Evolutionary conservation across 1,284 basidiomycete species (phyloP).

Genomic region (Earliella scabrosa): DNA sequence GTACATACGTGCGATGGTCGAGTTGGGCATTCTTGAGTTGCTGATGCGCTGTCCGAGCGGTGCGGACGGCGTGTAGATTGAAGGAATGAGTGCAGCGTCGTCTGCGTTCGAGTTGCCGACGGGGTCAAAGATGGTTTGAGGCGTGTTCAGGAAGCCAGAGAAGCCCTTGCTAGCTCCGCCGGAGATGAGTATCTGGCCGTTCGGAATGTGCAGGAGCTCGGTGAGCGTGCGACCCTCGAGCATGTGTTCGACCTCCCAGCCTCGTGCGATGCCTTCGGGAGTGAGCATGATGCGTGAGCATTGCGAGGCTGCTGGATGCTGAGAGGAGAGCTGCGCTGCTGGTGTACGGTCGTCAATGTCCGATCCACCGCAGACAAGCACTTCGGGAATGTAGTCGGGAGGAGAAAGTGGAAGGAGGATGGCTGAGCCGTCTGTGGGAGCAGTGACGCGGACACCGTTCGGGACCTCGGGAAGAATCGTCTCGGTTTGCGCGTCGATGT

Average conservation of each 20-base stretch:
- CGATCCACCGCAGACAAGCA: slow-evolving; percentile 53
- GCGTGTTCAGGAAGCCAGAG: slow-evolving; percentile 44
- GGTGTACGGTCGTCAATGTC: slow-evolving; percentile 30
- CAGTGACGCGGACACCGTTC: slow-evolving; percentile 45
- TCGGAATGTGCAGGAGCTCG: slow-evolving; percentile 54
- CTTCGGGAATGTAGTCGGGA: slow-evolving; percentile 47
- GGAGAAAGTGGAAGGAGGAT: slow-evolving; percentile 52
- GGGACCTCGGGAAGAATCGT: slow-evolving; percentile 47
- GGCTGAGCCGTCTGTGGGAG: slow-evolving; percentile 50
- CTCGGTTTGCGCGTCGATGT: slow-evolving; percentile 38
- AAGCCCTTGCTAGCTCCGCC: slow-evolving; percentile 51
- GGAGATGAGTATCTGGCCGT: slow-evolving; percentile 52
- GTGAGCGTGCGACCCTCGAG: slow-evolving; percentile 45
- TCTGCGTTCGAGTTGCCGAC: slow-evolving; percentile 50
- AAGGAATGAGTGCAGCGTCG: slow-evolving; percentile 46
- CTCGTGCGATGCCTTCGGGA: slow-evolving; percentile 22
- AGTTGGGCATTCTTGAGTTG: slow-evolving; percentile 48
- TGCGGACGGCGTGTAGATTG: slow-evolving; percentile 52
- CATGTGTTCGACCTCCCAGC: slow-evolving; percentile 31
- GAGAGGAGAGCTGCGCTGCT: slow-evolving; percentile 37
- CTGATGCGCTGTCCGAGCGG: slow-evolving; percentile 50
- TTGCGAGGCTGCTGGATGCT: slow-evolving; percentile 45
- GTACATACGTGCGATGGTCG: slow-evolving; percentile 27
- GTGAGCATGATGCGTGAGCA: slow-evolving; percentile 36
- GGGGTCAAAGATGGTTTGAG: slow-evolving; percentile 4